Percentiles rank a stretch among this genome's conserved stretches.
Evolutionary conservation across 176 grass and related monocot species (phyloP).

Genomic region (Carex scoparia): DNA sequence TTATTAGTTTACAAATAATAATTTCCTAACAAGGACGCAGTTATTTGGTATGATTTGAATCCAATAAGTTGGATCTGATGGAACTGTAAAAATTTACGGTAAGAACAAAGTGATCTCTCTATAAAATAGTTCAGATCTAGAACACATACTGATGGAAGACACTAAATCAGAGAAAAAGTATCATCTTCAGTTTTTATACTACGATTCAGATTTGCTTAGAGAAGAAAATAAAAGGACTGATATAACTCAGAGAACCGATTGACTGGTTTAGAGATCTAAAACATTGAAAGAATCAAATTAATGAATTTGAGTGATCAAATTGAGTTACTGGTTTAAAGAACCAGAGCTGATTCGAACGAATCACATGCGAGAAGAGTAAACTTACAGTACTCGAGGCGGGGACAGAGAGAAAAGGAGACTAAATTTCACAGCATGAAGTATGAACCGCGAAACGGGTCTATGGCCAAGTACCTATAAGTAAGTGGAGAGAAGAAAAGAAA

Average conservation of each 20-base stretch:
- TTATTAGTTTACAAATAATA: neutral
- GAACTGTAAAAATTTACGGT: neutral
- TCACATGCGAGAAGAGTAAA: neutral
- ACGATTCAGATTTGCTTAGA: neutral
- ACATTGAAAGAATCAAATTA: neutral
- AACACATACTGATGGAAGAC: neutral
- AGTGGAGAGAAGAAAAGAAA: neutral
- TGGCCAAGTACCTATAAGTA: neutral
- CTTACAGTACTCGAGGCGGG: neutral
- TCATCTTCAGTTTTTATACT: neutral
- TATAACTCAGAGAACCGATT: neutral
- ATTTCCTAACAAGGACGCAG: neutral
- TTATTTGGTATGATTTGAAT: neutral
- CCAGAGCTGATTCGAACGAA: neutral
- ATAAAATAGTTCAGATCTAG: conserved; percentile 1
- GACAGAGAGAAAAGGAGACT: neutral
- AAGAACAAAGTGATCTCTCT: neutral
- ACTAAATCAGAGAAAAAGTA: neutral
- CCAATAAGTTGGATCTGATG: neutral
- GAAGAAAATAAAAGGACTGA: neutral
- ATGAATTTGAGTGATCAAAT: neutral
- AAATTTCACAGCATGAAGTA: neutral
- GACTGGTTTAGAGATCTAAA: neutral
- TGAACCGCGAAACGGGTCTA: neutral
- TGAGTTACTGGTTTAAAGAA: neutral